Conservation (phyloP, 139 green algal genomes). For the Zygnema circumcarinatum region DNA sequence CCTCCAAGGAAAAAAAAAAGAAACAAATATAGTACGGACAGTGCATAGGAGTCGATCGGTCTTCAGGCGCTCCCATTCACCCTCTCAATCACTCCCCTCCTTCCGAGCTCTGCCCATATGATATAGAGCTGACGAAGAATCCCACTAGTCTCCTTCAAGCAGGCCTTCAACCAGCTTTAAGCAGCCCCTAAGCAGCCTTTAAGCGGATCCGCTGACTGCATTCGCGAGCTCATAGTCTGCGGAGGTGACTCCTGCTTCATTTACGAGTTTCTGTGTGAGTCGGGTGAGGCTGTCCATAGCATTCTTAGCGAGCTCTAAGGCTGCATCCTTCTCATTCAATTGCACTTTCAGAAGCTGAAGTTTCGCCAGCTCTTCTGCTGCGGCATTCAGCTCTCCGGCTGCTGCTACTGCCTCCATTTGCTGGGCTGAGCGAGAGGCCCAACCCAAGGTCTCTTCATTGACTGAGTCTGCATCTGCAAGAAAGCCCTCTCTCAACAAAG, state of each 20-base stretch:
- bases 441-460: no score
- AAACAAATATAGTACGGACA: no score
- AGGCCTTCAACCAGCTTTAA: neutral
- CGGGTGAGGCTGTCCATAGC: constrained; percentile 44
- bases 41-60: neutral
- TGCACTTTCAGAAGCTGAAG: constrained; percentile 31
- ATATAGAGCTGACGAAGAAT: neutral
- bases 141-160: neutral
- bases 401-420: no score
- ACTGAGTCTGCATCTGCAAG: neutral
- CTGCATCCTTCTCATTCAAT: constrained; percentile 45
- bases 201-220: neutral
- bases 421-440: no score
- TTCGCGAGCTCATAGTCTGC: neutral
- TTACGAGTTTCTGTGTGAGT: constrained; percentile 33
- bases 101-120: neutral
- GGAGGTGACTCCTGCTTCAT: constrained; percentile 12
- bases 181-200: no score
- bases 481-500: no score
- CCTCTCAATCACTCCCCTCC: neutral
- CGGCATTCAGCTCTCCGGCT: neutral
- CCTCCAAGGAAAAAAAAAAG: no score
- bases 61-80: neutral
- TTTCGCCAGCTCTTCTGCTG: neutral
- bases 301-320: constrained; percentile 36